phyloP scores from a whole-genome alignment of 2,329 filamentous ascomycete genomes.

The Fusarium sp. region DNA sequence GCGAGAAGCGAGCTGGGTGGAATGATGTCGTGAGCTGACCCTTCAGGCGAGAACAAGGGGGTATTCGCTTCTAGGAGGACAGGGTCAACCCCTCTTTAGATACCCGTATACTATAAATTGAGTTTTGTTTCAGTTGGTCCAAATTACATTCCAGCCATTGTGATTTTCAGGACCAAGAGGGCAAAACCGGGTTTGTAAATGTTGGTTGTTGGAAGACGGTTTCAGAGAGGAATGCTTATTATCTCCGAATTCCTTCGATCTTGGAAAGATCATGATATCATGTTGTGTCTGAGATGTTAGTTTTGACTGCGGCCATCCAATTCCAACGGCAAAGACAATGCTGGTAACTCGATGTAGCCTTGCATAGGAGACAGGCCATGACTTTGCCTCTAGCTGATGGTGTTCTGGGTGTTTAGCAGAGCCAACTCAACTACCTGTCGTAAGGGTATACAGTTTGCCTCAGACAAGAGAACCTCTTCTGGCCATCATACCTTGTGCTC shows the following conservation, averaged over 20 bases:
- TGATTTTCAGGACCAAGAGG: not conserved
- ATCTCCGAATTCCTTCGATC: not conserved
- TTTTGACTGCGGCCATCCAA: not conserved
- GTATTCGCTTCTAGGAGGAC: not conserved
- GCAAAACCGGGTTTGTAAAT: too few species aligned
- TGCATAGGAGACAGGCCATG: too few species aligned
- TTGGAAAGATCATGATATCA: not conserved
- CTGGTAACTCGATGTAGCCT: too few species aligned
- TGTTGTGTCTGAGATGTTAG: not conserved
- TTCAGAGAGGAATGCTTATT: not conserved
- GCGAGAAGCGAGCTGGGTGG: not conserved
- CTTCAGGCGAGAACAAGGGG: not conserved
- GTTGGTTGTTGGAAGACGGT: not conserved
- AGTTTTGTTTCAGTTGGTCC: not conserved
- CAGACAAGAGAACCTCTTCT: too few species aligned
- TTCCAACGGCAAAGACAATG: not conserved
- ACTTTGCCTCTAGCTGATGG: not conserved
- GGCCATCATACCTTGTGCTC: not conserved
- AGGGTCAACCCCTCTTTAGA: not conserved
- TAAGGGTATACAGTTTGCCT: too few species aligned
- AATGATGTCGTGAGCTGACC: not conserved
- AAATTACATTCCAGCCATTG: not conserved
- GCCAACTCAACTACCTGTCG: not conserved
- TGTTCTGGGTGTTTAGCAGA: too few species aligned
- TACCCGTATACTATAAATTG: not conserved